phyloP scores from a whole-genome alignment of 2,329 filamentous ascomycete genomes.

The Paradendryphiella salina region DNA sequence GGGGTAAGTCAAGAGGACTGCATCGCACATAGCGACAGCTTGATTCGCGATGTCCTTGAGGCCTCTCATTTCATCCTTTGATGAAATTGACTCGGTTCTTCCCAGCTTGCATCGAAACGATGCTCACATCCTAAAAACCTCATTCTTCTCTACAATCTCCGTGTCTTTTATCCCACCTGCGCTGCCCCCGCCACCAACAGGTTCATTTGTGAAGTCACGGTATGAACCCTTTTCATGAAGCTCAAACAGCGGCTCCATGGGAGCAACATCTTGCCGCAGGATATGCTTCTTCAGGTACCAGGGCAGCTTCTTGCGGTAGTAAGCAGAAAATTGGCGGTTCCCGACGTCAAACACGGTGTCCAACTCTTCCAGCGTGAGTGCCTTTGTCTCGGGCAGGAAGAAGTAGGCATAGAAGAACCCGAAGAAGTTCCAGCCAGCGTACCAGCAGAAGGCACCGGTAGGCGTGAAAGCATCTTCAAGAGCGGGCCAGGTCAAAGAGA shows the following conservation, averaged over 20 bases:
- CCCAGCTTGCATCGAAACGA: neutral
- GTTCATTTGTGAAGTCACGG: neutral
- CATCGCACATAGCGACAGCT: too few relatives aligned
- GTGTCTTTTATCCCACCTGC: neutral
- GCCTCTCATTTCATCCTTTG: too few relatives aligned
- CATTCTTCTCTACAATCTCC: slow-evolving; percentile 12
- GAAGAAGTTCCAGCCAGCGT: slow-evolving; percentile 59
- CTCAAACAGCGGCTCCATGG: slow-evolving; percentile 33
- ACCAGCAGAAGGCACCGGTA: slow-evolving; percentile 60
- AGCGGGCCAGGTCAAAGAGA: slow-evolving; percentile 59
- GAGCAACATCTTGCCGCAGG: slow-evolving; percentile 33
- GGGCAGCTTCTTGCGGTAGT: slow-evolving; percentile 38
- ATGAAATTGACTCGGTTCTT: neutral
- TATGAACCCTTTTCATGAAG: slow-evolving; percentile 19
- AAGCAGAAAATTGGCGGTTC: slow-evolving; percentile 27
- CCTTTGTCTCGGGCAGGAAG: slow-evolving; percentile 39
- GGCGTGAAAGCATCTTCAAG: slow-evolving; percentile 53
- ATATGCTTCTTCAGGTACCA: slow-evolving; percentile 46
- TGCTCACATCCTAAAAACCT: neutral
- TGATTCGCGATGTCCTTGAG: too few relatives aligned
- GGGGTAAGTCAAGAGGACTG: too few relatives aligned
- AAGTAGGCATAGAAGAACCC: slow-evolving; percentile 51
- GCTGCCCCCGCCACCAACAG: slow-evolving; percentile 1
- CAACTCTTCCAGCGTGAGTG: slow-evolving; percentile 36
- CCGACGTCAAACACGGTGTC: slow-evolving; percentile 40